Evolutionary conservation across 202 grass and related monocot species (phyloP).

Genomic region (Saccharum hybrid): DNA sequence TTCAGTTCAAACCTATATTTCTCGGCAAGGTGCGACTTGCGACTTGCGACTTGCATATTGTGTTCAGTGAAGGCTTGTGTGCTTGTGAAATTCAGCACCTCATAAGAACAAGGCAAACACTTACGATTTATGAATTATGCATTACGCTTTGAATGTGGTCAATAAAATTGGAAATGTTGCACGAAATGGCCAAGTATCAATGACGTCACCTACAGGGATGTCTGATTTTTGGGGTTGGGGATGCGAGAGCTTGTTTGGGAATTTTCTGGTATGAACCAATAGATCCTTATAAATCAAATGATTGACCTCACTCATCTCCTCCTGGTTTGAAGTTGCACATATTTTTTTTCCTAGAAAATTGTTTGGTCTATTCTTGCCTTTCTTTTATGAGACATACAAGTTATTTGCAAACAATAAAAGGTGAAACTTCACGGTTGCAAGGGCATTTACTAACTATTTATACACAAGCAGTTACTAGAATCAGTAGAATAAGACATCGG

Average conservation of each 20-base stretch:
- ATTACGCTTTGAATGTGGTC: background rate
- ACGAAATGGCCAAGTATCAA: background rate
- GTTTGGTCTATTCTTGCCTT: background rate
- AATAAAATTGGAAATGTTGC: conserved; percentile 11
- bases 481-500: background rate
- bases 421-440: background rate
- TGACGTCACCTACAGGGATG: background rate
- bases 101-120: background rate
- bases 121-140: background rate
- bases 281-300: background rate
- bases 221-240: background rate
- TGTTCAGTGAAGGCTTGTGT: background rate
- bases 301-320: background rate
- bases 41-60: background rate
- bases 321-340: background rate
- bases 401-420: background rate
- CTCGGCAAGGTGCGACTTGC: conserved; percentile 76
- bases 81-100: background rate
- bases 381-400: background rate
- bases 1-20: conserved; percentile 99
- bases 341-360: background rate
- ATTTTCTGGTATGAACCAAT: background rate
- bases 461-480: conserved; percentile 1
- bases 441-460: background rate
- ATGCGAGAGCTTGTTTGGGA: background rate